Base-by-base conservation (phyloP, 2,329 filamentous ascomycete species). In the Byssochlamys sp. region DNA sequence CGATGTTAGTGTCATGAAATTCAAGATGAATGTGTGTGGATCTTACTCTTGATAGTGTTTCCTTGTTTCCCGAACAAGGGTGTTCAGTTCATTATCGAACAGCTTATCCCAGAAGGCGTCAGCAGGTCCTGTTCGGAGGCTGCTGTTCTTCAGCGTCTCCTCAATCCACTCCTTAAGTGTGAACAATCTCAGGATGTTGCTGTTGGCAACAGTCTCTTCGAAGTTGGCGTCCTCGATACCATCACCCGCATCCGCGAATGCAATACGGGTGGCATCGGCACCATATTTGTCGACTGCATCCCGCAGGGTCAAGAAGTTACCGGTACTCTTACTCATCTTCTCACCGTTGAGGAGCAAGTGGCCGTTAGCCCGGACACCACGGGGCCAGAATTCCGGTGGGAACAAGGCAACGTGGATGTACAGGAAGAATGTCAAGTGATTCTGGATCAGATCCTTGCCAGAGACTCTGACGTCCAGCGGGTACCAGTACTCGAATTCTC, bases 271-370 rank as follows among this genome's bases (percentile, higher is more conserved):
- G 11, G 94, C 94, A 72, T 97, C 94, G 7, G 94, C 92, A 68
- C 94, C 94, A 67, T 94, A 99, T 74, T 99, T 99, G 66, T 86
- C 82, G 12, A 92, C 87, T 29, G 91, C 83, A 61, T 96, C 89
- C 56, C 86, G 83, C 55, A 97, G 80, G 10, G 94, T 97, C 72
- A 99, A 81, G 80, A 99, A 99, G 78, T 97, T 99, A 61, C 94
- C 94, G 0, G 91, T 96, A 56, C 88, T 92, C 80, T 99, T 99
- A 72, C 86, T 88, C 94, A 99, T 99, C 83, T 99, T 99, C 72
- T 96, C 90, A 54, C 92, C 92, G 72, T 99, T 99, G 62, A 99
- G 81, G 73, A 95, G 84, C 67, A 97, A 77, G 76, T 97, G 92
- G 1, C 94, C 94, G 70, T 99, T 99, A 61, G 89, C 86, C 63